Evolutionary conservation across 352 stramenopile genomes (phyloP).

Genomic region (Globisporangium recalcitrans): DNA sequence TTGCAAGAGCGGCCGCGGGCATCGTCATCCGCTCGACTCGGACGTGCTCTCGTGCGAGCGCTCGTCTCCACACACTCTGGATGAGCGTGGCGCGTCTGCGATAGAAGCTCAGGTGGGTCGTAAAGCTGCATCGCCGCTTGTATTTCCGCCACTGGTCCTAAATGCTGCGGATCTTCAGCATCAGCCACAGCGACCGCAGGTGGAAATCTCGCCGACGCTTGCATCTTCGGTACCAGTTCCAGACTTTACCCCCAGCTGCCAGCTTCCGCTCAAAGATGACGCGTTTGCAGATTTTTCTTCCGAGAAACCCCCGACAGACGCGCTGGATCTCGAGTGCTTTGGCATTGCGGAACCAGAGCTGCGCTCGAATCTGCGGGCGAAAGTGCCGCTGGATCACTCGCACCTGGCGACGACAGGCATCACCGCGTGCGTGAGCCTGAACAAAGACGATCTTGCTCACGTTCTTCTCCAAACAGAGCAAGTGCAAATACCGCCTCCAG

Average conservation of each 20-base stretch:
- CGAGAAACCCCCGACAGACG: slow-evolving; percentile 36
- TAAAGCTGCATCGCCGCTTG: slow-evolving; percentile 26
- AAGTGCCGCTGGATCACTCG: slow-evolving; percentile 44
- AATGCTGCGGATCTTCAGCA: slow-evolving; percentile 46
- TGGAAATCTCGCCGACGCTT: slow-evolving; percentile 28
- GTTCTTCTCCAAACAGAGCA: slow-evolving; percentile 37
- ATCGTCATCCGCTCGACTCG: slow-evolving; percentile 21
- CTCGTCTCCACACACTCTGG: slow-evolving; percentile 42
- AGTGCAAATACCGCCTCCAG: slow-evolving; percentile 42
- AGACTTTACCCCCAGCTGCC: slow-evolving; percentile 22
- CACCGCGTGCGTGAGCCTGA: slow-evolving; percentile 42
- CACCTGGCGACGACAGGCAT: slow-evolving; percentile 26
- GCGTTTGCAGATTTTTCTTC: slow-evolving; percentile 18
- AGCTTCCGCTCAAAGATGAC: slow-evolving; percentile 22
- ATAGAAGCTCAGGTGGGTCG: slow-evolving; percentile 35
- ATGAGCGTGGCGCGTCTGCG: slow-evolving; percentile 29
- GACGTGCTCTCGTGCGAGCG: slow-evolving; percentile 31
- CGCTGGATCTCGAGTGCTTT: slow-evolving; percentile 46
- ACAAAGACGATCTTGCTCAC: slow-evolving; percentile 32
- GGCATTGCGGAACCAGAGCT: slow-evolving; percentile 24
- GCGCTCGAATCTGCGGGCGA: slow-evolving; percentile 23
- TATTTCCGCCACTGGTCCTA: slow-evolving; percentile 58
- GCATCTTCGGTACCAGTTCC: slow-evolving; percentile 50
- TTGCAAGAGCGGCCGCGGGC: slow-evolving; percentile 25
- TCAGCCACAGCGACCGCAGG: slow-evolving; percentile 35